These are phyloP conservation scores for Yamadazyma oceani DNA, from an alignment of 1,139 yeast species.

Conservation along the genomic window DNA sequence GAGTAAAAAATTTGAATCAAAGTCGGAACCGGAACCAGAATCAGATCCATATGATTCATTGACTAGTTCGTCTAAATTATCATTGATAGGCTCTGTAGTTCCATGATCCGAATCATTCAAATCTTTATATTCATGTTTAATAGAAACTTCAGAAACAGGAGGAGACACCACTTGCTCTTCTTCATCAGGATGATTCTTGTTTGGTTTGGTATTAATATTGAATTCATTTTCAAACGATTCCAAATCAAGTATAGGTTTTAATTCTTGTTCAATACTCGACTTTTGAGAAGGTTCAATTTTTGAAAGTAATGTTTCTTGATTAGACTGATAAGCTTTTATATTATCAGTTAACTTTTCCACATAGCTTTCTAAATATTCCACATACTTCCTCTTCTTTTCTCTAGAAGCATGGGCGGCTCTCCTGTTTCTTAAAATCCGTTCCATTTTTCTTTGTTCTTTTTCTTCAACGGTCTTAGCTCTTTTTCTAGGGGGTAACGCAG, in stretches of 20 bases:
- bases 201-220: not conserved
- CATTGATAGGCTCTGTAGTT: not conserved
- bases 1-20: conserved; percentile 7
- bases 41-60: not conserved
- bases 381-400: conserved; percentile 92
- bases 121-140: conserved; percentile 1
- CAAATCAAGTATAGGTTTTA: conserved; percentile 10
- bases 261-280: conserved; percentile 3
- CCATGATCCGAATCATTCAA: not conserved
- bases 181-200: not conserved
- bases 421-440: conserved; percentile 87
- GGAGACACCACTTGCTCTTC: not conserved
- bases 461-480: conserved; percentile 96
- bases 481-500: conserved; percentile 85
- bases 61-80: not conserved
- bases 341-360: conserved; percentile 50
- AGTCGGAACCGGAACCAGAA: not conserved
- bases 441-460: conserved; percentile 93
- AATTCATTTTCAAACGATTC: conserved; percentile 1
- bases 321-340: conserved; percentile 18
- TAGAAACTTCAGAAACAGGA: conserved; percentile 3
- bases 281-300: conserved; percentile 1
- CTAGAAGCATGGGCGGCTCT: conserved; percentile 98
- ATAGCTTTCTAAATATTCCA: conserved; percentile 77
- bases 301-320: conserved; percentile 12